These are phyloP conservation scores for Kernera saxatilis DNA, from an alignment of 345 rosid genomes.

Conservation along the genomic window DNA sequence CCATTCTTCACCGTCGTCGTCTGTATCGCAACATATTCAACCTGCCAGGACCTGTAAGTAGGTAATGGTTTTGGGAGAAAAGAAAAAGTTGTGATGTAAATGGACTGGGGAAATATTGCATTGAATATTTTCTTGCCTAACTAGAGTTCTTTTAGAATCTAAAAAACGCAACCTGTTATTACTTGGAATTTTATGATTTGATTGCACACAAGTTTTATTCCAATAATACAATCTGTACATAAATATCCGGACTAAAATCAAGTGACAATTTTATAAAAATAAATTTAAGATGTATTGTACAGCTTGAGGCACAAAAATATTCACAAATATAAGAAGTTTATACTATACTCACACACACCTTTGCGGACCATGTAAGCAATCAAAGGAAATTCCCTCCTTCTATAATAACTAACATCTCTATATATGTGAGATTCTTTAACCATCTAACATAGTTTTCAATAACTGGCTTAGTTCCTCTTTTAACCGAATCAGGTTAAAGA, in stretches of 20 bases:
- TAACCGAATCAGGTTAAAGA: neutral
- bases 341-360: neutral
- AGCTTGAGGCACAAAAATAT: neutral
- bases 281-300: constrained; percentile 9
- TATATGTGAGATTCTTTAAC: neutral
- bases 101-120: neutral
- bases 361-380: constrained; percentile 3
- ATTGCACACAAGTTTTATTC: too few relatives aligned
- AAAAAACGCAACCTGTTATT: neutral
- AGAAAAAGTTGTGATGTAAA: neutral
- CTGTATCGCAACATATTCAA: neutral
- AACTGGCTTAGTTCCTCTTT: neutral
- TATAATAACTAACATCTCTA: constrained; percentile 6
- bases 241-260: too few relatives aligned
- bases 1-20: constrained; percentile 35
- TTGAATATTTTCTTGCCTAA: neutral
- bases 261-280: neutral
- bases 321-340: constrained; percentile 7
- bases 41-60: neutral
- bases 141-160: too few relatives aligned
- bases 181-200: neutral
- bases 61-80: neutral
- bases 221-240: too few relatives aligned
- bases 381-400: neutral
- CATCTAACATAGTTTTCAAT: neutral